Evolutionary conservation across 805 yeast genomes (phyloP).

Genomic region (Teunomyces stri): DNA sequence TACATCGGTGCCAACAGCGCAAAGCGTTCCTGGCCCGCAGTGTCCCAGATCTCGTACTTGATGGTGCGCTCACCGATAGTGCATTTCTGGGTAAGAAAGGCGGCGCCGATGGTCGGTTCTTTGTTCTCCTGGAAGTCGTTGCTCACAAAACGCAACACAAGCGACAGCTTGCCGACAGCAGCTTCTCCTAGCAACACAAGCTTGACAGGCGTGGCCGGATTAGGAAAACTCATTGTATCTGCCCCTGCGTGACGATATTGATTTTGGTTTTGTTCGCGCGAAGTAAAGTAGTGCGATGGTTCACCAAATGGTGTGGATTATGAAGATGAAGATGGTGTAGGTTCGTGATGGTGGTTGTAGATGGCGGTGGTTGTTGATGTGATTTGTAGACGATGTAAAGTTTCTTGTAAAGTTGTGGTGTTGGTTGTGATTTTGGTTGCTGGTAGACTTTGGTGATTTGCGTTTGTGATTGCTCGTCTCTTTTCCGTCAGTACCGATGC

Average conservation of each 20-base stretch:
- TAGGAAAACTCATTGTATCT: conserved; percentile 22
- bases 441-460: no score
- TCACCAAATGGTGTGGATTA: no score
- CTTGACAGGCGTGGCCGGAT: conserved; percentile 70
- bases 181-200: conserved; percentile 94
- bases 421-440: no score
- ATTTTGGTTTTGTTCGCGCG: no score
- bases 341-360: no score
- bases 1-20: conserved; percentile 97
- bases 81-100: conserved; percentile 91
- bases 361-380: no score
- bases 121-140: conserved; percentile 96
- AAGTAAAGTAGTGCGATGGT: no score
- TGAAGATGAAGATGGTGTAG: no score
- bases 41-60: conserved; percentile 94
- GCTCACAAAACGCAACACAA: conserved; percentile 87
- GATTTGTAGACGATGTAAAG: no score
- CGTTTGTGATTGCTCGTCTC: background rate
- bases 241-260: background rate
- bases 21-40: conserved; percentile 97
- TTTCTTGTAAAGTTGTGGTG: no score
- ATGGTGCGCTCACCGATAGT: conserved; percentile 81
- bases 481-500: conserved; percentile 2
- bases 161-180: conserved; percentile 94
- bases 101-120: conserved; percentile 98